Base-by-base conservation (phyloP, 345 rosid genomes). In the Aquilaria sinensis region DNA sequence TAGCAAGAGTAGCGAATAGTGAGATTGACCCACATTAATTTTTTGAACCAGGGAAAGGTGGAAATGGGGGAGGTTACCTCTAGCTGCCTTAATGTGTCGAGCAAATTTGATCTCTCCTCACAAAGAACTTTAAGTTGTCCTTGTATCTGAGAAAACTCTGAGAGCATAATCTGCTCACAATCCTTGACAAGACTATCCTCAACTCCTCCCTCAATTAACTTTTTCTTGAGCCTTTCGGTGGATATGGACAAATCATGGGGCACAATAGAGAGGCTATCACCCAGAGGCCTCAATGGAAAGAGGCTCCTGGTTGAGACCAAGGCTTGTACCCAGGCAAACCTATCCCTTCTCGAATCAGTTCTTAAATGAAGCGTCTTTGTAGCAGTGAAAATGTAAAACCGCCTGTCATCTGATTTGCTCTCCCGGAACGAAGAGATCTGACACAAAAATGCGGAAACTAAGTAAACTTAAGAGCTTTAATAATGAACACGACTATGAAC, bases 371-470 rank as follows among this genome's bases (percentile, higher is more conserved):
- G 93, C 11, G 99, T 94, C 80, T 94, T 94, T 14, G 97, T 90
- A 31, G 97, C 96, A 66, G 97, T 94, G 65, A 94, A 88, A 71
- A 94, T 85, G 78, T 92, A 92, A 68, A 92, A 92, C 69, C 85
- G 80, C 79, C 86, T 70, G 64, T 88, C 91, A 63, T 94, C 99
- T 5, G 97, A 90, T 74, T 83, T 94, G 89, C 99, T 94, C 80
- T 90, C 99, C 48, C 99, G 80, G 77, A 90, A 94, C 48, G 99
- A 94, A 0, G 96, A 90, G 61, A 91, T 82, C 99, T 94, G 93
- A 73, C 55, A 67, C 56, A 73, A 58, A 52, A 82, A 71, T 58
- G 12, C 4, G 31, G 37, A 3, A 3, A 3, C 43, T 7, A 7
- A 7, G 43, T 37, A 11, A 50, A 65, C 33, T 33, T 50, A 41